Base-by-base conservation (phyloP, 2,329 filamentous ascomycete species). In the Arthrobotrys iridis region DNA sequence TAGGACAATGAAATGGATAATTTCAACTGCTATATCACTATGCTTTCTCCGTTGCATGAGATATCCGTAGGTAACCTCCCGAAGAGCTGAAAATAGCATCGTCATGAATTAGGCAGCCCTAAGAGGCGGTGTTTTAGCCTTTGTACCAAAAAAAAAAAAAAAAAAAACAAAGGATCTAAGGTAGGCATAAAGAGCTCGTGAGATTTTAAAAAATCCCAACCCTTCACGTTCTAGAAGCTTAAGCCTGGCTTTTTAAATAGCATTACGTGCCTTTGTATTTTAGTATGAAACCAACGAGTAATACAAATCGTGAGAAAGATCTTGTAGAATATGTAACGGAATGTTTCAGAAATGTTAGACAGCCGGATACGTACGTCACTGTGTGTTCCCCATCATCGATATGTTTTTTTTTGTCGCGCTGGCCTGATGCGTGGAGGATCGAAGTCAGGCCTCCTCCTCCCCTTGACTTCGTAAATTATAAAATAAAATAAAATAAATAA, bases 101-200 rank as follows among this genome's bases (percentile, higher is more conserved):
- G 46, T 28, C n/a, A 24, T n/a, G 5, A 33, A 11, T 11, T 48
- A 48, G 45, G 45, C 43, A 48, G 6, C 43, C 20, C 22, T n/a
- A 11, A 33, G 30, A n/a, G 4, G 18, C 22, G 11, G 22, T 46
- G 13, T 48, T 24, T 48, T 43, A 6, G 5, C 30, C n/a, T n/a
- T n/a, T n/a, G n/a, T n/a, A n/a, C n/a, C n/a, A n/a, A n/a, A n/a
- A n/a, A n/a, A n/a, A n/a, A n/a, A n/a, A n/a, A n/a, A n/a, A n/a
- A n/a, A n/a, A n/a, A n/a, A n/a, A n/a, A n/a, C n/a, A n/a, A n/a
- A 28, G 43, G 43, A 48, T 48, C 43, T 28, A 3, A n/a, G n/a
- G n/a, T n/a, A n/a, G n/a, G n/a, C n/a, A n/a, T n/a, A n/a, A 48
- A 48, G 45, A 48, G 45, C 45, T 48, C 45, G 28, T 48, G 13